phyloP scores from a whole-genome alignment of 495 filamentous ascomycete genomes.

The Penicillium cinerascens region DNA sequence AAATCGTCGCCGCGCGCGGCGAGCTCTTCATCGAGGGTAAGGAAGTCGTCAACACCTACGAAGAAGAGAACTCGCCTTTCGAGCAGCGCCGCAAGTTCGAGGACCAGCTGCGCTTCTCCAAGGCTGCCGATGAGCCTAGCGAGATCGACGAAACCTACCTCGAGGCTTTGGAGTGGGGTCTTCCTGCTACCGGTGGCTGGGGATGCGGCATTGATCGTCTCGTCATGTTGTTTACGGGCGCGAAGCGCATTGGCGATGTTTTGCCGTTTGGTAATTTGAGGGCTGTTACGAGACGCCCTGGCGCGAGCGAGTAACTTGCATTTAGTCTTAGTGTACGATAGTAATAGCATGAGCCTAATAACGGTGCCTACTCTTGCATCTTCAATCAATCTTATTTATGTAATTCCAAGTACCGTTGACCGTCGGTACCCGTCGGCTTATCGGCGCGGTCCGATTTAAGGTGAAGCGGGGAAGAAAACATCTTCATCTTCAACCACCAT shows the following conservation, averaged over 20 bases:
- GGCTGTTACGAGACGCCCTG: slow-evolving; percentile 33
- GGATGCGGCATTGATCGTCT: slow-evolving; percentile 88
- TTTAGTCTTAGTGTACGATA: slow-evolving; percentile 7
- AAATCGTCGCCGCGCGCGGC: slow-evolving; percentile 71
- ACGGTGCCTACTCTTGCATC: neutral
- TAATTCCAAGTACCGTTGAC: neutral
- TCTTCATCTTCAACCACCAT: slow-evolving; percentile 10
- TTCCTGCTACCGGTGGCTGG: slow-evolving; percentile 95
- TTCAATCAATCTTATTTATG: neutral
- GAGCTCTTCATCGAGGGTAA: slow-evolving; percentile 81
- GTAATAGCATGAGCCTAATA: neutral
- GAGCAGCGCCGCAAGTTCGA: slow-evolving; percentile 83
- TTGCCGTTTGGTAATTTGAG: slow-evolving; percentile 83
- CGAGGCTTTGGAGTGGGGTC: slow-evolving; percentile 75
- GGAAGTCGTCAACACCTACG: slow-evolving; percentile 92
- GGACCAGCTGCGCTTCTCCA: slow-evolving; percentile 50
- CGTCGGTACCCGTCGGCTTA: slow-evolving; percentile 13
- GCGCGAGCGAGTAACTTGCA: neutral
- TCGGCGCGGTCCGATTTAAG: slow-evolving; percentile 6
- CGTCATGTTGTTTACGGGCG: slow-evolving; percentile 80
- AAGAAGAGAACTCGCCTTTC: slow-evolving; percentile 93
- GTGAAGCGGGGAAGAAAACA: slow-evolving; percentile 23
- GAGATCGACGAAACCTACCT: slow-evolving; percentile 80
- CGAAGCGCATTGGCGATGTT: slow-evolving; percentile 73
- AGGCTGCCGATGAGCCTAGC: slow-evolving; percentile 33